A percentile compares a stretch with the other conserved stretches of the same genome.
These are phyloP conservation scores for Sporisorium sorghi DNA, from an alignment of 1,284 basidiomycete species.

Conservation along the genomic window DNA sequence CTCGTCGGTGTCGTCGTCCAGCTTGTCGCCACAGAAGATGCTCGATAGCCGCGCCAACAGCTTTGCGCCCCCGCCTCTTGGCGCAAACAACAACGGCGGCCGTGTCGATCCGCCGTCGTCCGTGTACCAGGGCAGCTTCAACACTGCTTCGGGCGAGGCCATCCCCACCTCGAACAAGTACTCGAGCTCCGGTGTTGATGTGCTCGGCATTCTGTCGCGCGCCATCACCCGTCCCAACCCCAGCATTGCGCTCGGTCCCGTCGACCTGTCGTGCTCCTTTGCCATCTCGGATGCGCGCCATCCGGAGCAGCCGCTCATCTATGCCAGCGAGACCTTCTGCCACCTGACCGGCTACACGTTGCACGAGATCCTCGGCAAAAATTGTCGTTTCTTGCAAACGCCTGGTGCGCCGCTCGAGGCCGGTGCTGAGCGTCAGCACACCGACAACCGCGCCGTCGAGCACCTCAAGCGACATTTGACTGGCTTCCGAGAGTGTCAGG, in stretches of 20 bases:
- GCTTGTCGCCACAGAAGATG: conserved; percentile 43
- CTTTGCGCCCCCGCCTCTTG: conserved; percentile 18
- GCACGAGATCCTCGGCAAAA: conserved; percentile 71
- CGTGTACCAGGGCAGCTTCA: conserved; percentile 44
- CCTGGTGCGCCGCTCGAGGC: conserved; percentile 78
- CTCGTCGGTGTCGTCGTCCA: conserved; percentile 36
- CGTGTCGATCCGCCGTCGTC: conserved; percentile 12
- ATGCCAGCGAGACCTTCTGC: conserved; percentile 84
- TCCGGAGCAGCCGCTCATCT: conserved; percentile 86
- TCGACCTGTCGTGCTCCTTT: conserved; percentile 90
- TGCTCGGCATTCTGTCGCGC: conserved; percentile 82
- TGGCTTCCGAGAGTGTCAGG: conserved; percentile 76
- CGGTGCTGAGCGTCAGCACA: conserved; percentile 78
- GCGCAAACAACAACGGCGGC: neutral
- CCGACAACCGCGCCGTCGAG: conserved; percentile 78
- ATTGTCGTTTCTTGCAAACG: conserved; percentile 75
- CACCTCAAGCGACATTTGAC: conserved; percentile 63
- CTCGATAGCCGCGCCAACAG: conserved; percentile 27
- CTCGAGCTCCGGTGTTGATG: conserved; percentile 88
- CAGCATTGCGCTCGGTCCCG: conserved; percentile 83
- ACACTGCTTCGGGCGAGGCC: conserved; percentile 34
- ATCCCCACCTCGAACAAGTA: conserved; percentile 73
- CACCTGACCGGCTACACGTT: conserved; percentile 82
- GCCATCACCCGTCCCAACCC: conserved; percentile 82
- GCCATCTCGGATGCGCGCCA: conserved; percentile 84